These are phyloP conservation scores for Caryopteris hybrid DNA, from an alignment of 305 asterid genomes.

Conservation along the genomic window DNA sequence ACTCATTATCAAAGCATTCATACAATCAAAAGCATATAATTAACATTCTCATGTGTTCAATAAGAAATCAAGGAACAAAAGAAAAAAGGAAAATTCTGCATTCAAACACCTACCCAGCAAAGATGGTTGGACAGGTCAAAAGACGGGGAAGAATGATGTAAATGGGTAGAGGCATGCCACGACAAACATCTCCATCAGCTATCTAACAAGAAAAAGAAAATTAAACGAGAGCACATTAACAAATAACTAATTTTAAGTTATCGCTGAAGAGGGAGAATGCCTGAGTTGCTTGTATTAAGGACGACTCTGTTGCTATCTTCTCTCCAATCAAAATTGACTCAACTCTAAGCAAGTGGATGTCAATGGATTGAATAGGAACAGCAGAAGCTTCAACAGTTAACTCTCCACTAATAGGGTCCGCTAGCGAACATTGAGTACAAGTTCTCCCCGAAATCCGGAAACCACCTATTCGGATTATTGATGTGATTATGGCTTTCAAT, in stretches of 20 bases:
- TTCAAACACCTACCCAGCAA: constrained; percentile 64
- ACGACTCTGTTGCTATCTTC: constrained; percentile 68
- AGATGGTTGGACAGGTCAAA: constrained; percentile 78
- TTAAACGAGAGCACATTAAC: constrained; percentile 12
- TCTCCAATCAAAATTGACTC: constrained; percentile 88
- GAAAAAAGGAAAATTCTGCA: constrained; percentile 8
- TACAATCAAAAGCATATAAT: not conserved
- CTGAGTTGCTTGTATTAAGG: constrained; percentile 83
- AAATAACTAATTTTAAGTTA: constrained; percentile 3
- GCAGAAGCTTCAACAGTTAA: constrained; percentile 72
- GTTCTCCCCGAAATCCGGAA: constrained; percentile 66
- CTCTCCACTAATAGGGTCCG: constrained; percentile 70
- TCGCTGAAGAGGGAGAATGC: constrained; percentile 34
- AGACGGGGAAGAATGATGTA: constrained; percentile 79
- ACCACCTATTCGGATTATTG: constrained; percentile 51
- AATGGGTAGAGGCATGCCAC: constrained; percentile 67
- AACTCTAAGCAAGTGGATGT: constrained; percentile 68
- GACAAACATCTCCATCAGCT: constrained; percentile 82
- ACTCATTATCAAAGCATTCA: not conserved
- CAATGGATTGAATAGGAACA: constrained; percentile 67
- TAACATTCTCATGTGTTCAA: too few species aligned
- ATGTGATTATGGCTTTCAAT: constrained; percentile 18
- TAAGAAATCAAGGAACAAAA: constrained; percentile 5
- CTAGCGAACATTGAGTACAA: constrained; percentile 67
- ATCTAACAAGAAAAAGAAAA: constrained; percentile 42